Base-by-base conservation (phyloP, 257 asterid species). In the Nicotiana benthamiana region DNA sequence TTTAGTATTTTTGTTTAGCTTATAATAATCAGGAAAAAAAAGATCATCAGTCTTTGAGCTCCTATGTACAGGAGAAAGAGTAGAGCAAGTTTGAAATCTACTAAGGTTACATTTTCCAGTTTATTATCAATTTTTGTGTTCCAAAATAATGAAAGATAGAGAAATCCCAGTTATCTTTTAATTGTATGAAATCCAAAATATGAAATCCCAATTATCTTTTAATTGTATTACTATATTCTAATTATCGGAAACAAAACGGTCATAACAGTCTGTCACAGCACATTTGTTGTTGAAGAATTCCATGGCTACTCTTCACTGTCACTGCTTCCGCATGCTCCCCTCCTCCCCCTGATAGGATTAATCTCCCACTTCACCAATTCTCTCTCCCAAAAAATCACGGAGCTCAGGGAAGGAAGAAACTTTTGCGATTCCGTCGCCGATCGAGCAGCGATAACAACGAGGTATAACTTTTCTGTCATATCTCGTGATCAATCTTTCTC, bases 281-380 rank as follows among this genome's bases (percentile, higher is more conserved):
- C 61, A 56, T 56, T 56, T 46, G 28, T 51, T 26, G 30, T 67
- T 32, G 76, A 57, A 61, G 57, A 43, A 70, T 74, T 70, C 85
- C 86, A 92, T 94, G 98, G 95, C 97, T 81, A 80, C 84, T 80
- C 80, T 81, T 80, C 85, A 57, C 77, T 84, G 70, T 64, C 88
- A 59, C 67, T 75, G 28, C 86, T 82, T 27, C 75, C 77, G 28
- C 27, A 18, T 28, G 12, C 60, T 51, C 87, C 86, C 84, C 57
- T 80, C 36, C 77, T 62, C 60, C 84, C 48, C 18, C 62, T 32
- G 61, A 59, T 12, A 40, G n/a, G n/a, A 62, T 62, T 2, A 16
- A 17, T 54, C 32, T 51, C 28, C 52, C 82, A 62, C 80, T 65
- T 40, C 12, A 36, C 16, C 82, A 46, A 8, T 77, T 52, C 10